Conservation (phyloP, 1,284 basidiomycete genomes). For the Inonotus obliquus region DNA sequence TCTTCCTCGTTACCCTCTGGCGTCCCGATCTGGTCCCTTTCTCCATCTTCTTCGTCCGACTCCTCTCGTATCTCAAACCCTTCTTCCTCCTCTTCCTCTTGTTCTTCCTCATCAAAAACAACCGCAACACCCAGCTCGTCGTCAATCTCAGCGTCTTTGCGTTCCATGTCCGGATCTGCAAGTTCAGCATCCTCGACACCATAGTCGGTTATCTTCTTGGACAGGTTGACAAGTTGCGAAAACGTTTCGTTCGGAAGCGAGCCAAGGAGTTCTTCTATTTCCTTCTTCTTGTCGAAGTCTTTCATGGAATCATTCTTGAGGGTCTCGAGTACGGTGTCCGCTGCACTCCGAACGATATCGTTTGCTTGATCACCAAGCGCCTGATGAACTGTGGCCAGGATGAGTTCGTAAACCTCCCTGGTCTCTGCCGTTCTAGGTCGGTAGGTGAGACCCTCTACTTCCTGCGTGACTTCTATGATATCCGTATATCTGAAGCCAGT, state of each 20-base stretch:
- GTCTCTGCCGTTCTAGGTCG: slow-evolving; percentile 93
- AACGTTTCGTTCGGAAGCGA: slow-evolving; percentile 73
- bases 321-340: slow-evolving; percentile 86
- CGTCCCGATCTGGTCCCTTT: slow-evolving; percentile 44
- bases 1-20: slow-evolving; percentile 43
- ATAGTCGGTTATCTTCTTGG: slow-evolving; percentile 97
- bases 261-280: slow-evolving; percentile 82
- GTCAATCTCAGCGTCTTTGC: slow-evolving; percentile 80
- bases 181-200: slow-evolving; percentile 80
- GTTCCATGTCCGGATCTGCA: slow-evolving; percentile 70
- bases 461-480: slow-evolving; percentile 89
- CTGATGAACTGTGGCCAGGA: slow-evolving; percentile 80
- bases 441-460: slow-evolving; percentile 91
- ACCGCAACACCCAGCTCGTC: slow-evolving; percentile 95
- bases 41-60: slow-evolving; percentile 69
- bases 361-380: slow-evolving; percentile 92
- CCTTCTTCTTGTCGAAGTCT: slow-evolving; percentile 98
- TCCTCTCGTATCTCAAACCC: slow-evolving; percentile 78
- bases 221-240: slow-evolving; percentile 80
- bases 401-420: slow-evolving; percentile 90
- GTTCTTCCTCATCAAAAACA: slow-evolving; percentile 93
- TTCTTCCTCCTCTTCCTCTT: slow-evolving; percentile 86
- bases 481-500: slow-evolving; percentile 76
- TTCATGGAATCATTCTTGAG: slow-evolving; percentile 90
- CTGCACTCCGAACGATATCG: slow-evolving; percentile 92